These are phyloP conservation scores for Cyathus striatus DNA, from an alignment of 768 basidiomycete genomes.

Conservation along the genomic window DNA sequence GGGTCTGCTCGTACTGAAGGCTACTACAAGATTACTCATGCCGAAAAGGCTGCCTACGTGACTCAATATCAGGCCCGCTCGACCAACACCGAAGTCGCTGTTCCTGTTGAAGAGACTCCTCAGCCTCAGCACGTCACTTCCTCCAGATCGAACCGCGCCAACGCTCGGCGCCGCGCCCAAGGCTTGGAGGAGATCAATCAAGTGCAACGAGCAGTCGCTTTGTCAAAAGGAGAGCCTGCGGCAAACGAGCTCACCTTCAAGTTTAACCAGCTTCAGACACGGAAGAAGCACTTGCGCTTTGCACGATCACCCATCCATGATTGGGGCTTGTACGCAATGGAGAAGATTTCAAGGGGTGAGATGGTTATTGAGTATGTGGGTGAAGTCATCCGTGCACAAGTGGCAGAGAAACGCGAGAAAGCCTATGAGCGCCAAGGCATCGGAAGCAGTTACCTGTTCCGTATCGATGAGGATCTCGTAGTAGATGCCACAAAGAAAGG, in stretches of 20 bases:
- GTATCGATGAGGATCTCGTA: constrained; percentile 96
- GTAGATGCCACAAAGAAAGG: constrained; percentile 99
- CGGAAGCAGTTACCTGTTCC: constrained; percentile 95
- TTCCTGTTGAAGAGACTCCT: constrained; percentile 40
- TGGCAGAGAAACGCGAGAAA: constrained; percentile 96
- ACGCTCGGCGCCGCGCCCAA: constrained; percentile 84
- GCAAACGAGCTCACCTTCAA: constrained; percentile 78
- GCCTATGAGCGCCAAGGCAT: constrained; percentile 96
- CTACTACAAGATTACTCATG: constrained; percentile 90
- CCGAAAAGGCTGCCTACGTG: constrained; percentile 89
- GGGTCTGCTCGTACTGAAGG: constrained; percentile 93
- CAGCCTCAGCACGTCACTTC: constrained; percentile 58
- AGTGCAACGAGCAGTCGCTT: constrained; percentile 72
- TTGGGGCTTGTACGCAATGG: constrained; percentile 98
- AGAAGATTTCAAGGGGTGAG: constrained; percentile 87
- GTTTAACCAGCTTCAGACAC: constrained; percentile 96
- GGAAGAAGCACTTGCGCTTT: constrained; percentile 97
- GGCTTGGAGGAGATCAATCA: constrained; percentile 95
- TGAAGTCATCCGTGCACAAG: constrained; percentile 90
- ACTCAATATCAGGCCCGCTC: constrained; percentile 77
- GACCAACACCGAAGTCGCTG: constrained; percentile 34
- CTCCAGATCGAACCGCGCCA: constrained; percentile 88
- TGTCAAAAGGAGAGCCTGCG: constrained; percentile 71
- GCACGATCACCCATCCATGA: constrained; percentile 95
- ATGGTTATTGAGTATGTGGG: constrained; percentile 99